Evolutionary conservation across 2,329 filamentous ascomycete species (phyloP).

Genomic region (Scedosporium apiospermum): DNA sequence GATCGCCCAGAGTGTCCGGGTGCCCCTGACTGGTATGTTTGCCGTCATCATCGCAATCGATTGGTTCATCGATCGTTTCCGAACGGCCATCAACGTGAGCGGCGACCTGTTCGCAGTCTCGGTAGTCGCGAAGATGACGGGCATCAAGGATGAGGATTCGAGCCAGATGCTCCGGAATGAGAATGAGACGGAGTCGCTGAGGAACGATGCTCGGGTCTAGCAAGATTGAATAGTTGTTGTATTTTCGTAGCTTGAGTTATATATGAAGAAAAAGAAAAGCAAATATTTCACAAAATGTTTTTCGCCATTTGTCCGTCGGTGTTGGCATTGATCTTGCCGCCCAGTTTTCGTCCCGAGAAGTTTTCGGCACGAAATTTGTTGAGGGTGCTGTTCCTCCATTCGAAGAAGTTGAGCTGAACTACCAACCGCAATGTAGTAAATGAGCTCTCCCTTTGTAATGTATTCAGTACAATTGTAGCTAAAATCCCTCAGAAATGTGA

Average conservation of each 20-base stretch:
- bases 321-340: no score
- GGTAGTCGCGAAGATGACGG: constrained; percentile 29
- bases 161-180: not conserved
- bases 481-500: not conserved
- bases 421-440: no score
- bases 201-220: not conserved
- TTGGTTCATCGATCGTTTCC: constrained; percentile 47
- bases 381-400: no score
- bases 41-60: constrained; percentile 44
- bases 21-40: constrained; percentile 38
- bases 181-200: not conserved
- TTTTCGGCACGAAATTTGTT: no score
- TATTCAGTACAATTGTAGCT: no score
- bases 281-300: no score
- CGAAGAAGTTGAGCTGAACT: no score
- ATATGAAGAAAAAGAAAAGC: not conserved
- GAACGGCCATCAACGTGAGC: constrained; percentile 40
- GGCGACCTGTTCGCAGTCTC: constrained; percentile 37
- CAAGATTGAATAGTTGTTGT: not conserved
- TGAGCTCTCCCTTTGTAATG: no score
- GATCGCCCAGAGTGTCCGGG: constrained; percentile 35
- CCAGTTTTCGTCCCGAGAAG: no score
- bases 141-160: constrained; percentile 15
- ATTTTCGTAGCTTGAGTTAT: not conserved
- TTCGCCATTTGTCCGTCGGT: no score